phyloP scores from a whole-genome alignment of 805 yeast species.

The Barnettozyma populi region DNA sequence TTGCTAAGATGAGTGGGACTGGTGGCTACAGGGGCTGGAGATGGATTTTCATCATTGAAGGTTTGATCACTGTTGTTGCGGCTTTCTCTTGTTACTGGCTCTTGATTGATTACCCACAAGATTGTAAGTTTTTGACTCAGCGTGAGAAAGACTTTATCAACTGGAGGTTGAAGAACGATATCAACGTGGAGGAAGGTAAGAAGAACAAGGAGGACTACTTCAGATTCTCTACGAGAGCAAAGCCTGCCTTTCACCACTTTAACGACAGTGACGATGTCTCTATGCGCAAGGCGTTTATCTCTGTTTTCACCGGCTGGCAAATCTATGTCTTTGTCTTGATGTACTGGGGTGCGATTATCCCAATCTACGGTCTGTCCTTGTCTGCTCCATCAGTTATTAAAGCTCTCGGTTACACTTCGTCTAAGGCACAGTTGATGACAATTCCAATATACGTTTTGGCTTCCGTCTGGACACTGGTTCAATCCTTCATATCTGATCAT shows the following conservation, averaged over 20 bases:
- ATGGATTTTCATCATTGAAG: constrained; percentile 32
- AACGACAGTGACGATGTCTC: constrained; percentile 14
- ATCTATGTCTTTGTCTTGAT: constrained; percentile 25
- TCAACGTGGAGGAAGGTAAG: constrained; percentile 6
- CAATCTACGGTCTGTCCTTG: constrained; percentile 33
- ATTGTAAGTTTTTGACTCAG: constrained; percentile 36
- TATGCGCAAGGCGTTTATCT: constrained; percentile 14
- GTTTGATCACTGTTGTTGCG: constrained; percentile 32
- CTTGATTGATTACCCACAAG: constrained; percentile 39
- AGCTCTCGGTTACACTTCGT: constrained; percentile 33
- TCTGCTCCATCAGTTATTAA: constrained; percentile 39
- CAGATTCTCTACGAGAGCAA: constrained; percentile 3
- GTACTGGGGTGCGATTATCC: constrained; percentile 29
- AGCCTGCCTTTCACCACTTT: constrained; percentile 10
- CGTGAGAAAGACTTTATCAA: constrained; percentile 28
- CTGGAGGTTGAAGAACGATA: constrained; percentile 20
- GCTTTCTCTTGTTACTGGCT: constrained; percentile 28
- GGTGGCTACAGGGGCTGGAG: constrained; percentile 40
- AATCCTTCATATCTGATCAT: constrained; percentile 25
- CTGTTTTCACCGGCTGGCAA: constrained; percentile 28
- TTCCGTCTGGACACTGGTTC: constrained; percentile 24
- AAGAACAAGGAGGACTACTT: constrained; percentile 4
- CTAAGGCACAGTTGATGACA: constrained; percentile 37
- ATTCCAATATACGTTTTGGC: constrained; percentile 37
- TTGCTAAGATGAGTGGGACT: constrained; percentile 28